Base-by-base conservation (phyloP, 805 yeast genomes). In the Pichia insulana region DNA sequence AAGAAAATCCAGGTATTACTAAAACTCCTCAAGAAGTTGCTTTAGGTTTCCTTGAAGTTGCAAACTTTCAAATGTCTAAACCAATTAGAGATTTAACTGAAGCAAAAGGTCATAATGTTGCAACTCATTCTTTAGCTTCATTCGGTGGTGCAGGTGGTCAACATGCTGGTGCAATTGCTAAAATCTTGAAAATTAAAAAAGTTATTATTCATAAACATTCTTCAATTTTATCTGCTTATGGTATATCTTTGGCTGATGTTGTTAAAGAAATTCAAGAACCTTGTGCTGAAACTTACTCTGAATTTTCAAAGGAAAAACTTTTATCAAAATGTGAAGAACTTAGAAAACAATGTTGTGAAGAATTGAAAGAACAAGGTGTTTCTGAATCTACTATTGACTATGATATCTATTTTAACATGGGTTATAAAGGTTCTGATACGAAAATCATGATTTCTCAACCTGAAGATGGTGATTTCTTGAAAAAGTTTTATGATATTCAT, bases 61-160 rank as follows among this genome's bases (percentile, higher is more conserved):
- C 96, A 1, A 80, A 83, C 53, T 94, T 84, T 53, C 68, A 89
- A 1, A 87, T 87, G 95, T 83, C 92, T n/a, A 72, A 92, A 47
- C 95, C 96, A 2, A 83, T 87, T 41, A 71, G 96, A 45, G 79
- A 83, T 33, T 64, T 87, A 41, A 86, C 95, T 0, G 96, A 86
- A 57, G 85, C 90, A 2, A 84, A 79, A 55, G 96, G 96, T 4
- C 77, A 78, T 55, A 70, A 74, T 34, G 70, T 78, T 1, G 58
- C 82, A 9, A 65, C 72, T 10, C 95, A 87, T 58, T 65, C 80
- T 44, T 63, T 87, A 45, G 94, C 88, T 2, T 73, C 90, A 2
- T 87, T 87, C 62, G 96, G 96, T 37, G 96, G 96, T 38, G 95
- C 95, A 20, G 96, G 96, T 41, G 96, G 96, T 8, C 96, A 87